phyloP scores from a whole-genome alignment of 148 eudicot genomes.

The Suaeda aralocaspica region DNA sequence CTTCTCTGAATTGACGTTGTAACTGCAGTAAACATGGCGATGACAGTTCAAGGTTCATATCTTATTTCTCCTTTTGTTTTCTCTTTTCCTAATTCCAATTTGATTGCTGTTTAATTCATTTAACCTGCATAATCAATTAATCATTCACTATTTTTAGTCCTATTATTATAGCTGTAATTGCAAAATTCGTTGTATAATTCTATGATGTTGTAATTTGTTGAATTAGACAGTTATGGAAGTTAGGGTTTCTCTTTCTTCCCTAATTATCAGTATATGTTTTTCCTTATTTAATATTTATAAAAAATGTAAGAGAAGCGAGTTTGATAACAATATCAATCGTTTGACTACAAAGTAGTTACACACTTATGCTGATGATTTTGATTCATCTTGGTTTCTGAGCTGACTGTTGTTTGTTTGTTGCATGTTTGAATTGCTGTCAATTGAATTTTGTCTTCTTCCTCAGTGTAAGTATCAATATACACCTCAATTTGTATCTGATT shows the following conservation, averaged over 20 bases:
- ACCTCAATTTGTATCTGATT: background rate
- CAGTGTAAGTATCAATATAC: conserved; percentile 67
- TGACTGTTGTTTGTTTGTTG: conserved; percentile 15
- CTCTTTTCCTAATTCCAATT: background rate
- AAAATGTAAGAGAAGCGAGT: background rate
- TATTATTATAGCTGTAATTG: no score
- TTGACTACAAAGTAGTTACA: no score
- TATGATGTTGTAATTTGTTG: no score
- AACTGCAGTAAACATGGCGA: conserved; percentile 37
- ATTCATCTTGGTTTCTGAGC: conserved; percentile 12
- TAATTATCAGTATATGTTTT: background rate
- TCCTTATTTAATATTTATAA: background rate
- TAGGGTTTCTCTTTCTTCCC: background rate
- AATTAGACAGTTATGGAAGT: no score
- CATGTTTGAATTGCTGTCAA: conserved; percentile 12
- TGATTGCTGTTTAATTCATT: background rate
- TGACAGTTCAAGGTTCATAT: conserved; percentile 59
- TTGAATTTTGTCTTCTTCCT: background rate
- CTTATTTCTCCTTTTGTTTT: background rate
- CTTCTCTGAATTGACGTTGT: no score
- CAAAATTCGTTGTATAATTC: no score
- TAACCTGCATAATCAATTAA: no score
- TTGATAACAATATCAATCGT: no score
- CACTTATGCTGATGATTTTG: conserved; percentile 19
- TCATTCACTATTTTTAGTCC: no score